Evolutionary conservation across 2,329 filamentous ascomycete species (phyloP).

Genomic region (Beauveria varroae): DNA sequence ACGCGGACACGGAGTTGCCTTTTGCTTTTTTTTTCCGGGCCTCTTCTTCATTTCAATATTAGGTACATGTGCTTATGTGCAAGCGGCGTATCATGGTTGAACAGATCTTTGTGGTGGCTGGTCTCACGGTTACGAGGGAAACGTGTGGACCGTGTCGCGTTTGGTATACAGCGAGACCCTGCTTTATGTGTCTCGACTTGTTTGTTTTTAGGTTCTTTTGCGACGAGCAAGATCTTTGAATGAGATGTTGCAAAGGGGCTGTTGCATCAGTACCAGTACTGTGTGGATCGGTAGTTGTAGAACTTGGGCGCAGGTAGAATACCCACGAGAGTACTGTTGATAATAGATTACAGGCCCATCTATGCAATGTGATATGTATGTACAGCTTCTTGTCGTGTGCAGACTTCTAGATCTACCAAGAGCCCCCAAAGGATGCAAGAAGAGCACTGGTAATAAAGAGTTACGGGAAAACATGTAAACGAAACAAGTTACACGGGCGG

Average conservation of each 20-base stretch:
- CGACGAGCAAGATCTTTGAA: neutral
- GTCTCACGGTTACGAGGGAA: neutral
- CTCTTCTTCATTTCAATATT: neutral
- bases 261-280: neutral
- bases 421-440: neutral
- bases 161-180: neutral
- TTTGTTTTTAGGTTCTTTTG: neutral
- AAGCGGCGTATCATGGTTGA: neutral
- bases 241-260: neutral
- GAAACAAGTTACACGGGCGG: no score
- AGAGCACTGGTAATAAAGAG: no score
- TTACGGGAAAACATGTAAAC: no score
- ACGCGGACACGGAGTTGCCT: conserved; percentile 1
- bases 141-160: neutral
- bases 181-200: neutral
- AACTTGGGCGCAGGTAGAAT: conserved; percentile 1
- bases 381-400: neutral
- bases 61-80: neutral
- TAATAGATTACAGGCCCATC: neutral
- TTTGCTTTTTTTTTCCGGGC: neutral
- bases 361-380: conserved; percentile 1
- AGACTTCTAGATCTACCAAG: neutral
- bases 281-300: neutral
- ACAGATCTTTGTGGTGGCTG: neutral
- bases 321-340: conserved; percentile 6